phyloP scores from a whole-genome alignment of 352 stramenopile genomes.

The Pythium myriotylum region DNA sequence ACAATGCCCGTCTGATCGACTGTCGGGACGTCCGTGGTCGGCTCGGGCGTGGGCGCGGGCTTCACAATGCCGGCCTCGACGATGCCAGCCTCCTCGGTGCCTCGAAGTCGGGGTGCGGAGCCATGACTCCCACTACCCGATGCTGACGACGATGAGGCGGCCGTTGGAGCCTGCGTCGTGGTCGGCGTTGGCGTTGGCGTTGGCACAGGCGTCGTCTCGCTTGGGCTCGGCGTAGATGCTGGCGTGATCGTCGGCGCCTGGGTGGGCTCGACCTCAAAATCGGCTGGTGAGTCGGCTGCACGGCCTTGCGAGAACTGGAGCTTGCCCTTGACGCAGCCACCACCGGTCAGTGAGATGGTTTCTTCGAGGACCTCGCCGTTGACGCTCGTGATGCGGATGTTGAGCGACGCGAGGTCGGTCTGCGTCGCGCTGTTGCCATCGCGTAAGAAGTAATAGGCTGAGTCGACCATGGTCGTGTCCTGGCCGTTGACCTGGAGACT shows the following conservation, averaged over 20 bases:
- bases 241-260: neutral
- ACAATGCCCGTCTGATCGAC: neutral
- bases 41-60: neutral
- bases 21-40: neutral
- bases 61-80: neutral
- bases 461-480: slow-evolving; percentile 56
- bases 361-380: slow-evolving; percentile 60
- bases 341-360: slow-evolving; percentile 51
- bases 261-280: slow-evolving; percentile 13
- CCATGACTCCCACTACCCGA: neutral
- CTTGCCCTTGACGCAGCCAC: slow-evolving; percentile 47
- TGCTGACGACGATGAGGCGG: neutral
- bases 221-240: neutral
- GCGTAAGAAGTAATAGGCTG: slow-evolving; percentile 66
- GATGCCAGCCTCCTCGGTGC: slow-evolving; percentile 8
- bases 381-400: slow-evolving; percentile 45
- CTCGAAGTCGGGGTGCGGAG: neutral
- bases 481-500: slow-evolving; percentile 61
- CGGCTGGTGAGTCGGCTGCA: slow-evolving; percentile 4
- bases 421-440: slow-evolving; percentile 45
- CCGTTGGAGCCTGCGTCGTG: slow-evolving; percentile 9
- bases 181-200: slow-evolving; percentile 14
- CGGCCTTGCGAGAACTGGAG: slow-evolving; percentile 42
- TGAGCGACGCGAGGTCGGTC: slow-evolving; percentile 44
- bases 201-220: slow-evolving; percentile 2